Base-by-base conservation (phyloP, 257 asterid genomes). In the Verbascum thapsus region DNA sequence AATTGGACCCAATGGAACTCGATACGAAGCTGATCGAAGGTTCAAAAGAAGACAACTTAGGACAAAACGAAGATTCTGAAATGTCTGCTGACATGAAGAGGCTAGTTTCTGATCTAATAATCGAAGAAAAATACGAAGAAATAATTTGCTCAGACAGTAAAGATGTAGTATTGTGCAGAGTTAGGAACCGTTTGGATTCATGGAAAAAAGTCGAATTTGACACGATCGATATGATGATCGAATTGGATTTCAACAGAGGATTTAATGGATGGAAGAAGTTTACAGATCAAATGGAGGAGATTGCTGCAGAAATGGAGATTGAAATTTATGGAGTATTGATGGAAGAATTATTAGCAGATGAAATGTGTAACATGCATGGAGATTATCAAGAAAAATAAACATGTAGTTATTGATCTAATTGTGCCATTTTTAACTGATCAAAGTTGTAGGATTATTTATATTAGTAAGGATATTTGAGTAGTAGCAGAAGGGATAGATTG, bases 1-100 rank as follows among this genome's bases (percentile, higher is more conserved):
- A 83, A 58, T 62, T 91, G 63, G 94, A 88, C 66, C 95, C 96
- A 0, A 57, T 86, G 19, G 96, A 91, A 44, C 98, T 88, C 0
- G 95, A 88, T 76, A 85, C 83, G 58, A 78, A 78, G 57, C 70
- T 85, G 72, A 52, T 80, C 39, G 88, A 85, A 67, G 86, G 70
- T 56, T 77, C 85, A 6, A 83, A 78, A 19, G 86, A 75, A 2
- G 77, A 76, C 1, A 69, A 17, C n/a, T 59, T 32, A 5, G 53
- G 67, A 47, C 81, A 63, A 22, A 64, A 26, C 7, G 72, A 70
- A n/a, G n/a, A 10, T 22, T 54, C 3, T 67, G 61, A 61, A 30
- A 42, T 78, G 58, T 74, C 85, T 1, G 13, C 75, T 0, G 86
- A 84, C 72, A 80, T 77, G 80, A 79, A 75, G 66, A 82, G 56